Evolutionary conservation across 1,284 basidiomycete species (phyloP).

Genomic region (Irpex sp.): DNA sequence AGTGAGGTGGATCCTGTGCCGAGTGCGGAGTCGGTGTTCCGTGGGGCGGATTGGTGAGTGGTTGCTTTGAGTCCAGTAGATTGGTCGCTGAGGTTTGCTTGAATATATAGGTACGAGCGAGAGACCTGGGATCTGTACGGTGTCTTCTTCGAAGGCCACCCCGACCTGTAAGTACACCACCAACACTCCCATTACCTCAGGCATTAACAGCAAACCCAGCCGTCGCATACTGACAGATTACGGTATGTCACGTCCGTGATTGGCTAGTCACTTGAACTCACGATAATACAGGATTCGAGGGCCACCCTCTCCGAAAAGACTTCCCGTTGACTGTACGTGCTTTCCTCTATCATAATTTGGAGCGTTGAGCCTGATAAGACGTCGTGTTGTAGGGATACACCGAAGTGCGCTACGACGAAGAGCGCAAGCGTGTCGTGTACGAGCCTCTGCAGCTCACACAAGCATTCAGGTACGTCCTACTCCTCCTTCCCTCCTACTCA

Average conservation of each 20-base stretch:
- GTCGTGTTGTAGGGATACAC: slow-evolving; percentile 73
- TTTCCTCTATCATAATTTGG: background rate
- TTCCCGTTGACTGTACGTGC: slow-evolving; percentile 86
- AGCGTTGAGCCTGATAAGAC: background rate
- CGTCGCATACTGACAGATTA: slow-evolving; percentile 98
- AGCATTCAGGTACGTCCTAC: slow-evolving; percentile 77
- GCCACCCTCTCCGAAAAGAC: slow-evolving; percentile 96
- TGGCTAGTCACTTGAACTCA: background rate
- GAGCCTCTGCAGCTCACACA: slow-evolving; percentile 98
- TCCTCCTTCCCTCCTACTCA: no score
- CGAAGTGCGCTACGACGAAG: slow-evolving; percentile 97
- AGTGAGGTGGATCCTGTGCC: slow-evolving; percentile 95
- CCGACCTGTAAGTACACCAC: slow-evolving; percentile 74
- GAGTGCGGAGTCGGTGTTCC: slow-evolving; percentile 75
- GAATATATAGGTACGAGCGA: slow-evolving; percentile 85
- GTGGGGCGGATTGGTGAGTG: slow-evolving; percentile 89
- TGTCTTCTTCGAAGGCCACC: slow-evolving; percentile 95
- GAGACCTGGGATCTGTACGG: slow-evolving; percentile 99
- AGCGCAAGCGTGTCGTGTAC: slow-evolving; percentile 96
- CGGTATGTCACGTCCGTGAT: slow-evolving; percentile 42
- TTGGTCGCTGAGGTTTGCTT: background rate
- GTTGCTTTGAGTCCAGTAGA: no score
- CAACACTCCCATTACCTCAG: slow-evolving; percentile 14
- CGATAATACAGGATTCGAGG: slow-evolving; percentile 79
- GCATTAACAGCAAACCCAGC: slow-evolving; percentile 33